Evolutionary conservation across 352 stramenopile genomes (phyloP).

Genomic region (Pythium folliculosum): DNA sequence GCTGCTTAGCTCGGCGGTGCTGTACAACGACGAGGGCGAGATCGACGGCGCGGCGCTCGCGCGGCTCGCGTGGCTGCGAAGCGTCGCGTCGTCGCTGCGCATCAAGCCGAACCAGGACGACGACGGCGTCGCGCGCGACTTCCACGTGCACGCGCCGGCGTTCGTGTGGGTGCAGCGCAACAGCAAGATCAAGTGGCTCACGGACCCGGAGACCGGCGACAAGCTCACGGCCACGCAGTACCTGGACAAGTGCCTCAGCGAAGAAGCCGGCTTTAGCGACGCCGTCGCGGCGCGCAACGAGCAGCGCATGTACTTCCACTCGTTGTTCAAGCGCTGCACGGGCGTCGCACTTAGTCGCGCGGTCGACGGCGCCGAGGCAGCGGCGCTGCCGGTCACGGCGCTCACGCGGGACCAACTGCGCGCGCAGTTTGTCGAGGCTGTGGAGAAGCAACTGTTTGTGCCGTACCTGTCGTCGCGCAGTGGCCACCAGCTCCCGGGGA

Average conservation of each 20-base stretch:
- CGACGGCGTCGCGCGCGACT: slow-evolving; percentile 42
- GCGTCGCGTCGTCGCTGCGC: slow-evolving; percentile 40
- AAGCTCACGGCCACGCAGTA: slow-evolving; percentile 58
- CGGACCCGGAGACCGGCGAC: slow-evolving; percentile 42
- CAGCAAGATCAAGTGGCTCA: slow-evolving; percentile 74
- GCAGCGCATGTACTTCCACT: slow-evolving; percentile 60
- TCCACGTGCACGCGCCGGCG: slow-evolving; percentile 51
- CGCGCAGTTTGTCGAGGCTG: slow-evolving; percentile 52
- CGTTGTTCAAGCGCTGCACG: slow-evolving; percentile 45
- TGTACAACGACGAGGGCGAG: slow-evolving; percentile 65
- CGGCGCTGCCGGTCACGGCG: slow-evolving; percentile 1
- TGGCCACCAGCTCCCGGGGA: slow-evolving; percentile 37
- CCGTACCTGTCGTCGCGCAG: slow-evolving; percentile 43
- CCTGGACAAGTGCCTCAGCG: slow-evolving; percentile 43
- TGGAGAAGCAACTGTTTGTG: slow-evolving; percentile 46
- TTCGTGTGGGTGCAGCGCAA: slow-evolving; percentile 68
- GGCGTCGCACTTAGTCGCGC: slow-evolving; percentile 52
- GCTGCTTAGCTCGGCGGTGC: slow-evolving; percentile 56
- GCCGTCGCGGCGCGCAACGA: slow-evolving; percentile 51
- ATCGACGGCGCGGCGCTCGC: slow-evolving; percentile 47
- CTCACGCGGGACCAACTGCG: slow-evolving; percentile 41
- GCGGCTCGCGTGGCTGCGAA: slow-evolving; percentile 48
- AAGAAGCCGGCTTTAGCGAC: slow-evolving; percentile 60
- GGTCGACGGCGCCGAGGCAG: slow-evolving; percentile 39
- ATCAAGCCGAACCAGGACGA: slow-evolving; percentile 66